These are phyloP conservation scores for Peronosclerospora sorghi DNA, from an alignment of 352 stramenopile species.

Conservation along the genomic window DNA sequence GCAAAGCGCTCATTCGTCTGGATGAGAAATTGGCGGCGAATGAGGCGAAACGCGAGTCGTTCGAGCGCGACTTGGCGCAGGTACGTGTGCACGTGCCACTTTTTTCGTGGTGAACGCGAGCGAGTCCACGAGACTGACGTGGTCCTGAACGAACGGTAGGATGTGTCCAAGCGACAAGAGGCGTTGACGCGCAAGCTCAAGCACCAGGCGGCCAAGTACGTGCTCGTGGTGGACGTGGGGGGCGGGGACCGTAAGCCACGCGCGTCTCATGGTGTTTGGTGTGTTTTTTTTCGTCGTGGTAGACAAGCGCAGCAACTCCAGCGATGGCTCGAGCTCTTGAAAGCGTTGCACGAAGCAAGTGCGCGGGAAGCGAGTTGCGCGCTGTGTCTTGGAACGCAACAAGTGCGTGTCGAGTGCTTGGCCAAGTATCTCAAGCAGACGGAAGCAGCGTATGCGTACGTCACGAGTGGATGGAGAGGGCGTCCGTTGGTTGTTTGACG, in stretches of 20 bases:
- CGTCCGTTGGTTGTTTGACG: too few relatives aligned
- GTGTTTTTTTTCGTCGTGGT: conserved; percentile 2
- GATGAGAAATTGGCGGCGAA: conserved; percentile 64
- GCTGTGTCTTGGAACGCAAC: conserved; percentile 44
- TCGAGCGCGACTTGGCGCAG: conserved; percentile 63
- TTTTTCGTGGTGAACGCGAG: neutral
- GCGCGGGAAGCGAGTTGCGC: conserved; percentile 43
- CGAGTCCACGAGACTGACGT: too few relatives aligned
- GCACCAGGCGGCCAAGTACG: conserved; percentile 52
- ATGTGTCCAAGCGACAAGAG: conserved; percentile 68
- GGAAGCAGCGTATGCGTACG: conserved; percentile 35
- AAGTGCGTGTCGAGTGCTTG: conserved; percentile 60
- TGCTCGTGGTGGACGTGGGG: too few relatives aligned
- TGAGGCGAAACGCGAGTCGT: conserved; percentile 57
- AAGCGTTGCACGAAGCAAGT: conserved; percentile 34
- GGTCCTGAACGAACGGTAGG: too few relatives aligned
- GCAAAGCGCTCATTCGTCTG: conserved; percentile 58
- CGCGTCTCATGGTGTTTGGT: too few relatives aligned
- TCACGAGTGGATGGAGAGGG: too few relatives aligned
- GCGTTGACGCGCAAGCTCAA: conserved; percentile 66
- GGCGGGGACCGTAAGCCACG: too few relatives aligned
- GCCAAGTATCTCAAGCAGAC: conserved; percentile 46
- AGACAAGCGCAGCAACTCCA: conserved; percentile 67
- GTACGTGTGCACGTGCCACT: conserved; percentile 15
- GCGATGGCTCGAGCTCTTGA: conserved; percentile 41